Percentiles rank a stretch among this genome's conserved stretches.
Conservation (phyloP, 2,329 filamentous ascomycete genomes). For the Biscogniauxia marginata region DNA sequence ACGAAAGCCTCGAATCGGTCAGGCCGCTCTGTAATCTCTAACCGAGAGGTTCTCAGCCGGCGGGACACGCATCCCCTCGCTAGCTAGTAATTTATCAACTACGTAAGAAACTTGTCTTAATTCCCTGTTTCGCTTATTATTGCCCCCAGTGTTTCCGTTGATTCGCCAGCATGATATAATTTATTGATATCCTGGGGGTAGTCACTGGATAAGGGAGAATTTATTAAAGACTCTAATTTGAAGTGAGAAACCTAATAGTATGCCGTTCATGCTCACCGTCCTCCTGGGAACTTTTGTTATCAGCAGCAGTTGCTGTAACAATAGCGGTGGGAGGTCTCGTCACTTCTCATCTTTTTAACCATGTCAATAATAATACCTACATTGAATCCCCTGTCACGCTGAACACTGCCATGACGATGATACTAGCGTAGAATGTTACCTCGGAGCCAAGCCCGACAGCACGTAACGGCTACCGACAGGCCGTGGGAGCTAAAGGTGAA, state of each 20-base stretch:
- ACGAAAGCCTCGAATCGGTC: background rate
- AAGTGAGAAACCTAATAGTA: background rate
- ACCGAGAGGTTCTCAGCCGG: background rate
- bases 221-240: background rate
- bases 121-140: background rate
- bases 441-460: too few relatives aligned
- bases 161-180: background rate
- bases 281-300: background rate
- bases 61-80: background rate
- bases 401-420: background rate
- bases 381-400: background rate
- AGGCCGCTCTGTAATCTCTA: background rate
- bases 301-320: background rate
- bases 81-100: background rate
- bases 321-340: background rate
- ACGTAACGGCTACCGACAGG: background rate
- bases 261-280: background rate
- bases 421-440: too few relatives aligned
- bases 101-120: background rate
- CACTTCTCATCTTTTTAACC: background rate
- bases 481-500: background rate
- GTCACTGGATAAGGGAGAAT: background rate
- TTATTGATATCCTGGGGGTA: background rate
- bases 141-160: background rate
- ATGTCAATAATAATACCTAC: background rate